Evolutionary conservation across 1,284 basidiomycete species (phyloP).

Genomic region (Ceratobasidium sp.): DNA sequence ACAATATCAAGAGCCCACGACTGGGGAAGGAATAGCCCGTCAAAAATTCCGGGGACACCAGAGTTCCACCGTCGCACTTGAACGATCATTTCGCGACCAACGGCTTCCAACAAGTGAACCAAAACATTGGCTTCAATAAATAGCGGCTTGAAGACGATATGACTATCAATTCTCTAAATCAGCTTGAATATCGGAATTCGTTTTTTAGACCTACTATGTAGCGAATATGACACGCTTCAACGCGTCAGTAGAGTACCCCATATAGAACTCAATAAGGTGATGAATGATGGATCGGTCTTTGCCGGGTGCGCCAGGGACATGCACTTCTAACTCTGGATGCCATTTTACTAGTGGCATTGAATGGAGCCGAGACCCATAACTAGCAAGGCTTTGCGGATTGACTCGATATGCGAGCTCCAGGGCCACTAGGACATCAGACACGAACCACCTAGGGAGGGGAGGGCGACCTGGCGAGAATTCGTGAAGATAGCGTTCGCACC

Average conservation of each 20-base stretch:
- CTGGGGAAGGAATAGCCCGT: slow-evolving; percentile 12
- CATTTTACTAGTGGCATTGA: background rate
- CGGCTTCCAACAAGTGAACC: slow-evolving; percentile 19
- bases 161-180: background rate
- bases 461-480: background rate
- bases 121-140: slow-evolving; percentile 20
- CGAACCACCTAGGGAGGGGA: background rate
- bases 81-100: slow-evolving; percentile 28
- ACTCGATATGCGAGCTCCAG: slow-evolving; percentile 25
- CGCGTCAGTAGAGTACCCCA: background rate
- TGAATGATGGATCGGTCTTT: slow-evolving; percentile 8
- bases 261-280: slow-evolving; percentile 28
- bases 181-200: background rate
- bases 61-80: background rate
- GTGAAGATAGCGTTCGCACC: slow-evolving; percentile 6
- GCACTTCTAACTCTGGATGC: background rate
- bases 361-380: background rate
- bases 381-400: background rate
- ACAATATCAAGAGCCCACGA: slow-evolving; percentile 35
- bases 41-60: background rate
- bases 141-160: slow-evolving; percentile 1
- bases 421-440: slow-evolving; percentile 16
- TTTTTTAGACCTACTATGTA: background rate
- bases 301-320: background rate
- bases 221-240: background rate